Evolutionary conservation across 768 basidiomycete genomes (phyloP), one percentile per base, ranked within the genome.

Genomic region (Kondoa malvinella): DNA sequence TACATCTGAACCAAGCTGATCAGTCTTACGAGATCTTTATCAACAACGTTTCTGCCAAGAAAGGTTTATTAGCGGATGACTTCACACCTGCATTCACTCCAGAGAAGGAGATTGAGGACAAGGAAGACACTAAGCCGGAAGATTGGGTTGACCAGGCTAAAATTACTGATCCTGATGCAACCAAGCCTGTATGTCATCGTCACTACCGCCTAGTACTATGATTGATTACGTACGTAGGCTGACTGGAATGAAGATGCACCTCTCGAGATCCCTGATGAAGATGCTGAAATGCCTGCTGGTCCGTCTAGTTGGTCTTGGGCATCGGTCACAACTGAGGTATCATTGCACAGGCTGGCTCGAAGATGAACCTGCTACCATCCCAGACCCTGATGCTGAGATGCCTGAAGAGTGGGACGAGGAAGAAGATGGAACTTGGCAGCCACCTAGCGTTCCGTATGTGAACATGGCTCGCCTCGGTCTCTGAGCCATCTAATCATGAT

Each of bases 331-430:
- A 21, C 40, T 50, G 40, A 50, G 8, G 8, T 50, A 8, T 50
- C 12, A 21, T 50, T 50, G 21, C 40, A 50, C 21, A 50, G 92
- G 88, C 73, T 99, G 95, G 95, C 85, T 99, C 68, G 91, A 88
- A 70, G 80, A 95, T 67, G 95, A 96, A 76, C 84, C 86, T 4
- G 77, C 81, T 67, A 81, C 79, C 61, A 82, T 95, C 73, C 84
- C 91, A 61, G 95, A 99, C 76, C 94, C 95, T 69, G 77, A 78
- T n/a, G 80, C 80, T 67, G 56, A 86, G 78, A 96, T 95, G 81
- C 95, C 95, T 3, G 95, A 99, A 76, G 95, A 99, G 78, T 99
- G 95, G 95, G 92, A 95, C 74, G 94, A 96, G 73, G 95, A 96
- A 76, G 95, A 97, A 77, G 94, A 99, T 73, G 95, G 95, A 77